Evolutionary conservation across 2,329 filamentous ascomycete species (phyloP).

Genomic region (Stemphylium vesicarium): DNA sequence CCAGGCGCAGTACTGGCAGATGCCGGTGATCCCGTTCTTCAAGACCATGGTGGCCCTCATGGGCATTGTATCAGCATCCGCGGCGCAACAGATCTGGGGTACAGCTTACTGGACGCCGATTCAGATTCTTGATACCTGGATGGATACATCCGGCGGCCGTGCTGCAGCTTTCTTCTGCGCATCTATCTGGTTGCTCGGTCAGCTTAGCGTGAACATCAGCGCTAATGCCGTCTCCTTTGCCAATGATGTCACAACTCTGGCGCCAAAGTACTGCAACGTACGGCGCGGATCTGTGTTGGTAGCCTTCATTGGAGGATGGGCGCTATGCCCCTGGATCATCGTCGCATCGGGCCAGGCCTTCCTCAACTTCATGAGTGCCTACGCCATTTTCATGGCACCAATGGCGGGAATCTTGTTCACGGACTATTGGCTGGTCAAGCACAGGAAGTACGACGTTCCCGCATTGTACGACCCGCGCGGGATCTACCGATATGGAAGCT

Average conservation of each 20-base stretch:
- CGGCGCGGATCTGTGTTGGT: conserved; percentile 24
- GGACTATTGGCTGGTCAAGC: conserved; percentile 33
- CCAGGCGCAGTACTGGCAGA: conserved; percentile 19
- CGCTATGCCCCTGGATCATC: conserved; percentile 32
- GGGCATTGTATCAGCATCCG: conserved; percentile 26
- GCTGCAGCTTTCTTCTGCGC: conserved; percentile 26
- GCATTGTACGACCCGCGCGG: conserved; percentile 27
- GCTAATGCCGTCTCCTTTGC: conserved; percentile 32
- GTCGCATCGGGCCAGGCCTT: conserved; percentile 22
- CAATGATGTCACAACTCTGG: conserved; percentile 26
- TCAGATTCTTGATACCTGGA: conserved; percentile 27
- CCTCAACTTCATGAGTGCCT: conserved; percentile 33
- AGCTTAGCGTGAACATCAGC: conserved; percentile 30
- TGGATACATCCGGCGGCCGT: conserved; percentile 18
- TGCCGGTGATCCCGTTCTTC: conserved; percentile 19
- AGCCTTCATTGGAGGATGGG: conserved; percentile 24
- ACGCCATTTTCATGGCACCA: conserved; percentile 34
- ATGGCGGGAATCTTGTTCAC: conserved; percentile 23
- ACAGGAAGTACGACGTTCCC: conserved; percentile 24
- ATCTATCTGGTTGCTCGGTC: conserved; percentile 9
- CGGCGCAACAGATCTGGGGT: conserved; percentile 20
- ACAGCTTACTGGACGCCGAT: conserved; percentile 26
- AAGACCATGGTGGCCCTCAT: conserved; percentile 23
- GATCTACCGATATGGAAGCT: conserved; percentile 22
- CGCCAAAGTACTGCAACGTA: conserved; percentile 31